These are phyloP conservation scores for Pleoardoris graminearum DNA, from an alignment of 2,329 filamentous ascomycete genomes.

Conservation along the genomic window DNA sequence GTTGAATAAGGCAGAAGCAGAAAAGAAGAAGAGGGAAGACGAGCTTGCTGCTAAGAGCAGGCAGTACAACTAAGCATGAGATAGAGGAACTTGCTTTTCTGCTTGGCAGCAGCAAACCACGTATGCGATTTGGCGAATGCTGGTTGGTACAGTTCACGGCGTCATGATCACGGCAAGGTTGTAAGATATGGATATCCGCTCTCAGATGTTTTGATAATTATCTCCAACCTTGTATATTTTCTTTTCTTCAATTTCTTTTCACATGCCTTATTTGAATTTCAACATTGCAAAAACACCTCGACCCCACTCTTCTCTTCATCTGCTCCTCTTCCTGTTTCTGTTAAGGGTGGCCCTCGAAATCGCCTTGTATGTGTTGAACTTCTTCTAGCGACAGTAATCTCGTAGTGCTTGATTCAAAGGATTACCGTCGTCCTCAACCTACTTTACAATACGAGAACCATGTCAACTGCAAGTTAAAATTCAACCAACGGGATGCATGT, in stretches of 20 bases:
- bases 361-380: no score
- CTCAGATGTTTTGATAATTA: not conserved
- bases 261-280: no score
- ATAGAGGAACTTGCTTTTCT: not conserved
- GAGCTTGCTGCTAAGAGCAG: slow-evolving; percentile 24
- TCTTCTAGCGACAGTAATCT: no score
- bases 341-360: no score
- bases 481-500: no score
- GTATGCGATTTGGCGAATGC: not conserved
- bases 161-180: not conserved
- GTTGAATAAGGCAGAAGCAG: slow-evolving; percentile 40
- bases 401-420: no score
- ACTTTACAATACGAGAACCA: no score
- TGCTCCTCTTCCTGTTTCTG: not conserved
- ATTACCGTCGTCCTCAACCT: no score
- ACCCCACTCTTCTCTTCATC: not conserved
- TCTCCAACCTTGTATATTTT: not conserved
- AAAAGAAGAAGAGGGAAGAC: slow-evolving; percentile 35
- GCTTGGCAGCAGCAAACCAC: not conserved
- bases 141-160: not conserved
- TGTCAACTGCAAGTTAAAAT: no score
- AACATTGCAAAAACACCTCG: not conserved
- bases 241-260: no score
- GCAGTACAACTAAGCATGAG: slow-evolving; percentile 29
- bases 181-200: not conserved